Evolutionary conservation across 352 stramenopile genomes (phyloP), one percentile per base, ranked within the genome.

Genomic region (Phytophthora sp.): DNA sequence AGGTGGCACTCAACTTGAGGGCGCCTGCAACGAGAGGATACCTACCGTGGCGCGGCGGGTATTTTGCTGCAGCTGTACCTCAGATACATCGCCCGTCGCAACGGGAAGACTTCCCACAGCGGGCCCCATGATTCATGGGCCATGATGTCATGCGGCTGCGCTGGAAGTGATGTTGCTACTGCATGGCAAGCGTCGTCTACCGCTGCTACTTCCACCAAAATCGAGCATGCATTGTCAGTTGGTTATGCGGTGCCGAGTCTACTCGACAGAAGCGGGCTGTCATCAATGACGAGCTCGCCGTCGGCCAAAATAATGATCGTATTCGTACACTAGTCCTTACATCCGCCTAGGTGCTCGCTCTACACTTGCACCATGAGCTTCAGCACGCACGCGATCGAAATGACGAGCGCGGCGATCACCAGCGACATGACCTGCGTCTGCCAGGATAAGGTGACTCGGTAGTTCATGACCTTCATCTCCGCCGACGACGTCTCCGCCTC

Each of bases 321-420:
- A 60, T 65, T 62, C 54, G 54, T 70, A 66, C 59, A 74, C 42
- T 54, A 45, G 28, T 53, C 23, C 54, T 58, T 71, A 58, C 54
- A 58, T 49, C 42, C 27, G 21, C 15, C 35, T 6, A 15, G 6
- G 35, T 20, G 9, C 5, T 42, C n/a, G 45, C 37, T 27, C 58
- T 64, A 73, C 48, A 66, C 50, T 15, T 54, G 54, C 38, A 30
- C 43, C 31, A 56, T 43, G 31, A 69, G 49, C 21, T 69, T 61
- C 2, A 74, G 39, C 12, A 35, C 42, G 17, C 49, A 61, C 4
- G 52, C 60, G 18, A 69, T 61, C 11, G 39, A 69, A 21, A 73
- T 20, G 18, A 70, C 45, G 27, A 74, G 34, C 11, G 43, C 49
- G 37, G 52, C 60, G 12, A 67, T 20, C 32, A 70, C 50, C 15